Evolutionary conservation across 441 rosid species (phyloP).

Genomic region (Populus trichocarpa): DNA sequence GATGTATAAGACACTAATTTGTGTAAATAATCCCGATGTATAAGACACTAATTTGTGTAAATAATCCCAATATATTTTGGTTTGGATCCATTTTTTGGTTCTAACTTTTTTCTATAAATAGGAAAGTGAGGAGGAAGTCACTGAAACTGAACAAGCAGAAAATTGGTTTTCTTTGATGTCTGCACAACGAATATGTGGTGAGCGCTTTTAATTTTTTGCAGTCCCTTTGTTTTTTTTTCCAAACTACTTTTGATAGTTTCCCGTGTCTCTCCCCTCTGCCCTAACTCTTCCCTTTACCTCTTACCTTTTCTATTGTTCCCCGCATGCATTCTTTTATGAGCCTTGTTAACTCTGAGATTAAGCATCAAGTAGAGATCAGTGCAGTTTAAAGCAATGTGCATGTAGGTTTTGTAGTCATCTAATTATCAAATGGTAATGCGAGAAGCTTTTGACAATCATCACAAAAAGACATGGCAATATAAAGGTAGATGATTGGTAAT

Average conservation of each 20-base stretch:
- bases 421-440: not conserved
- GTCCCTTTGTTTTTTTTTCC: not conserved
- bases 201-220: constrained; percentile 16
- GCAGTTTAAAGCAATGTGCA: not conserved
- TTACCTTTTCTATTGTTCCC: not conserved
- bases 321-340: not conserved
- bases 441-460: not conserved
- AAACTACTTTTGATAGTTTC: not conserved
- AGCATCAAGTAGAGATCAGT: not conserved
- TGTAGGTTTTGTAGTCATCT: not conserved
- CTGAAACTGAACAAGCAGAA: constrained; percentile 98
- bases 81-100: constrained; percentile 6
- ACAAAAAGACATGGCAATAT: not conserved
- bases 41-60: constrained; percentile 2
- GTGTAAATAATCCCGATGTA: constrained; percentile 1
- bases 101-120: constrained; percentile 26
- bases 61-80: constrained; percentile 2
- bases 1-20: constrained; percentile 7
- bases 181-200: constrained; percentile 97
- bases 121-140: constrained; percentile 99
- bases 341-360: not conserved
- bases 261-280: not conserved
- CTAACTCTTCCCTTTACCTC: not conserved
- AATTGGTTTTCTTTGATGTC: constrained; percentile 99
- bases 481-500: not conserved